A percentile compares a stretch with the other conserved stretches of the same genome.
phyloP scores from a whole-genome alignment of 768 basidiomycete species.

The Suillus placidus region DNA sequence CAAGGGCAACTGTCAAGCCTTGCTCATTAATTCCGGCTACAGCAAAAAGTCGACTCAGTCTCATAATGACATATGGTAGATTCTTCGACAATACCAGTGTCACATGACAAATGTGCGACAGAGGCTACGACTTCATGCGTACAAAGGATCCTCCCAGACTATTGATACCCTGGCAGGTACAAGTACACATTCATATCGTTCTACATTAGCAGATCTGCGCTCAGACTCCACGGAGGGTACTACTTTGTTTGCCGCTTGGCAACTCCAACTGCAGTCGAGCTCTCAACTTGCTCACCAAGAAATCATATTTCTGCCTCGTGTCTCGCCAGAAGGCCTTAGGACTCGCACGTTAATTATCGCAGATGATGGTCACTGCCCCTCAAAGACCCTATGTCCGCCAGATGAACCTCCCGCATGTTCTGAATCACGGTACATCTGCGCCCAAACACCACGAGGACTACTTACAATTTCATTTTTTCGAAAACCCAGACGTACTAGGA shows the following conservation, averaged over 20 bases:
- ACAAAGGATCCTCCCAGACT: not conserved
- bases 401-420: not conserved
- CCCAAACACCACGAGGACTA: not conserved
- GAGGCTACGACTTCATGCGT: not conserved
- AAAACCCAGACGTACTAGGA: not conserved
- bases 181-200: not conserved
- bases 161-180: not conserved
- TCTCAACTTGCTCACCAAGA: not conserved
- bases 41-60: not conserved
- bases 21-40: no score
- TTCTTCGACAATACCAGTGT: not conserved
- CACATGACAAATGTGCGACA: not conserved
- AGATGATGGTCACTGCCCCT: not conserved
- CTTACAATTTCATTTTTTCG: not conserved
- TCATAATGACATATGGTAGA: not conserved
- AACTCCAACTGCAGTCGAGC: not conserved
- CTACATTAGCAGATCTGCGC: not conserved
- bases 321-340: not conserved
- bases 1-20: not conserved
- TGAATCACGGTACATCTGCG: not conserved
- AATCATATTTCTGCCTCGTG: not conserved
- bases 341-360: not conserved
- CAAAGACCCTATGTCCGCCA: not conserved
- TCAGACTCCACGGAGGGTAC: not conserved
- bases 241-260: not conserved